These are phyloP conservation scores for Thielaviopsis cerberus DNA, from an alignment of 2,329 filamentous ascomycete genomes.

Conservation along the genomic window DNA sequence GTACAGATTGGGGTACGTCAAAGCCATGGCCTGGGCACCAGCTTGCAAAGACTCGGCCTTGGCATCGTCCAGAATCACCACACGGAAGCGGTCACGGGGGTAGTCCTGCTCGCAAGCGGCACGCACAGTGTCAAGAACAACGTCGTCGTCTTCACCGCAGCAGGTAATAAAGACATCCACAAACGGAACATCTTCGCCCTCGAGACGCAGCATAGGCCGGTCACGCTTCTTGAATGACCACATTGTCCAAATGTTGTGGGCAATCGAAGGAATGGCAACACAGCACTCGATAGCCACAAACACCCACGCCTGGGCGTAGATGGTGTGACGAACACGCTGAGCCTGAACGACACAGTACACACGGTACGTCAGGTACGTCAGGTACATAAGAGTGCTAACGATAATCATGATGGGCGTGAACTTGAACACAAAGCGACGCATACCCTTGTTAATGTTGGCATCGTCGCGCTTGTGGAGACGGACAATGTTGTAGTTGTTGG, in stretches of 20 bases:
- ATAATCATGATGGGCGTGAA: conserved; percentile 23
- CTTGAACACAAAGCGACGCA: conserved; percentile 23
- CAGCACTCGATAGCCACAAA: conserved; percentile 36
- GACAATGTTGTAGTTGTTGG: conserved; percentile 16
- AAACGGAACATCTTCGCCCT: conserved; percentile 29
- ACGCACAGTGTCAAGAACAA: conserved; percentile 38
- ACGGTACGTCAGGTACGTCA: conserved; percentile 31
- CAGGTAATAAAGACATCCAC: conserved; percentile 40
- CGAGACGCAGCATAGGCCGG: conserved; percentile 34
- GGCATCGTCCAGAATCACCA: conserved; percentile 38
- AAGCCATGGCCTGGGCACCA: conserved; percentile 21
- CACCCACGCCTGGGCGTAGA: conserved; percentile 34
- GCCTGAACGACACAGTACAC: conserved; percentile 34
- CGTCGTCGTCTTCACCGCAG: conserved; percentile 36
- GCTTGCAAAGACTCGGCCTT: conserved; percentile 25
- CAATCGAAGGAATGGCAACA: conserved; percentile 33
- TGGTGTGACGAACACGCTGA: conserved; percentile 22
- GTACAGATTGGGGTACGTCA: conserved; percentile 28
- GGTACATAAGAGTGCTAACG: conserved; percentile 25
- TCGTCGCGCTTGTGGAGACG: conserved; percentile 26
- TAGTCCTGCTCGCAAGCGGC: conserved; percentile 37
- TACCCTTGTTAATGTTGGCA: conserved; percentile 26
- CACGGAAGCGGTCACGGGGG: conserved; percentile 31
- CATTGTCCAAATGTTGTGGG: conserved; percentile 41
- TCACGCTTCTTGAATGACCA: conserved; percentile 35